A percentile compares a stretch with the other conserved stretches of the same genome.
Evolutionary conservation across 2,329 filamentous ascomycete species (phyloP).

Genomic region (Tolypocladium tropicale): DNA sequence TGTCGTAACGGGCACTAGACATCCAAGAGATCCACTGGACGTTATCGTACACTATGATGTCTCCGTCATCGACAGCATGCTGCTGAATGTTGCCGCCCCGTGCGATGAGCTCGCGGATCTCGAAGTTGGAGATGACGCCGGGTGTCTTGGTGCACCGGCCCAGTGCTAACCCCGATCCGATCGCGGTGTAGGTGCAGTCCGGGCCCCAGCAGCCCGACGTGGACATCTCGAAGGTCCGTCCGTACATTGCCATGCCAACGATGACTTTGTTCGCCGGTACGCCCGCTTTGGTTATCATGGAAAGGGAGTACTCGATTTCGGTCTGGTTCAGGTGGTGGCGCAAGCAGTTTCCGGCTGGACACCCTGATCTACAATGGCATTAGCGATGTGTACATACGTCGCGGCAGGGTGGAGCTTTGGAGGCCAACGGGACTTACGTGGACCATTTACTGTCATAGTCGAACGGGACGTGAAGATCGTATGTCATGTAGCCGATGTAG

Average conservation of each 20-base stretch:
- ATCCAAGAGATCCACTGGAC: conserved; percentile 6
- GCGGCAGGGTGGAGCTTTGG: not conserved
- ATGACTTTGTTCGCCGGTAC: conserved; percentile 18
- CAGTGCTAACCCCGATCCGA: conserved; percentile 9
- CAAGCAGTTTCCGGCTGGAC: conserved; percentile 20
- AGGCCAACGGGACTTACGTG: conserved; percentile 1
- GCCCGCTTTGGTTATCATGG: conserved; percentile 24
- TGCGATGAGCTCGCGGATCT: conserved; percentile 13
- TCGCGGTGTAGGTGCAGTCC: conserved; percentile 14
- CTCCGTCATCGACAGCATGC: not conserved
- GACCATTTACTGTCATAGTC: conserved; percentile 17
- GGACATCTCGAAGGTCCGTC: conserved; percentile 22
- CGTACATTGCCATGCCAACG: conserved; percentile 21
- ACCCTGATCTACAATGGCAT: conserved; percentile 4
- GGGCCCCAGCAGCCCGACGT: conserved; percentile 14
- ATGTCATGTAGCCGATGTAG: conserved; percentile 25
- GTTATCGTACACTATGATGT: conserved; percentile 12
- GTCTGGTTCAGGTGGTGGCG: conserved; percentile 24
- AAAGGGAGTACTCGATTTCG: conserved; percentile 20
- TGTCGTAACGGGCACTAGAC: not conserved
- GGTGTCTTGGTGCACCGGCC: conserved; percentile 16
- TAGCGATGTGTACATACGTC: not conserved
- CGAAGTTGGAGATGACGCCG: conserved; percentile 21
- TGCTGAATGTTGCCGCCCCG: not conserved
- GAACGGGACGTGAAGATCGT: conserved; percentile 23